Evolutionary conservation across 2,329 filamentous ascomycete genomes (phyloP), one percentile per base, ranked within the genome.

Genomic region (Beauveria bassiana): DNA sequence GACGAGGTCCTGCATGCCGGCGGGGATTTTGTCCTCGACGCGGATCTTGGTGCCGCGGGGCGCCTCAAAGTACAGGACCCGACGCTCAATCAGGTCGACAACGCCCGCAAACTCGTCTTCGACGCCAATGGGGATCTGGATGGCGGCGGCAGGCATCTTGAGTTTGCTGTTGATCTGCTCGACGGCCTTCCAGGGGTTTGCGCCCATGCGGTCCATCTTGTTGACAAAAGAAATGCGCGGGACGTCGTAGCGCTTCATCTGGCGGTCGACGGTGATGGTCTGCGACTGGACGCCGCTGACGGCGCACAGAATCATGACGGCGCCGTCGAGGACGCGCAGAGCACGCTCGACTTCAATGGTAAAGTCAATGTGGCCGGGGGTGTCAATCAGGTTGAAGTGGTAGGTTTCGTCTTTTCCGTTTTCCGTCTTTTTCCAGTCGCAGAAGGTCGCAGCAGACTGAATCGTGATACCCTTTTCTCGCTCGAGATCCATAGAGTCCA

Each of bases 401-500:
- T 96, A 99, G 68, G 87, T 91, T 75, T 96, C 87, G 58, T 97
- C 91, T 71, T 90, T 85, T 67, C 89, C 90, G 66, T 93, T 78
- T 69, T 91, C 87, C 75, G 85, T 87, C 80, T 96, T 97, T 67
- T 89, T 79, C 95, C 95, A 99, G 77, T 99, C 93, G 75, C 91
- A 96, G 75, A 96, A 99, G 1, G 95, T 99, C 26, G 95, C 95
- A 12, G 95, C 95, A 68, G 93, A 98, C 76, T 99, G 93, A 71
- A 99, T 99, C 62, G 95, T 99, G 74, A 99, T 99, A 70, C 95
- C 95, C 80, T 97, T 96, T 75, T 98, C 95, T 76, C 95, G 85
- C 78, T 99, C 95, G 68, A 99, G 81, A 69, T 99, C 95, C 95
- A 99, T 99, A 28, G 93, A 97, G 80, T 99, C 95, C 95, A 99